Base-by-base conservation (phyloP, 2,329 filamentous ascomycete genomes). In the Alternaria brassicicola region DNA sequence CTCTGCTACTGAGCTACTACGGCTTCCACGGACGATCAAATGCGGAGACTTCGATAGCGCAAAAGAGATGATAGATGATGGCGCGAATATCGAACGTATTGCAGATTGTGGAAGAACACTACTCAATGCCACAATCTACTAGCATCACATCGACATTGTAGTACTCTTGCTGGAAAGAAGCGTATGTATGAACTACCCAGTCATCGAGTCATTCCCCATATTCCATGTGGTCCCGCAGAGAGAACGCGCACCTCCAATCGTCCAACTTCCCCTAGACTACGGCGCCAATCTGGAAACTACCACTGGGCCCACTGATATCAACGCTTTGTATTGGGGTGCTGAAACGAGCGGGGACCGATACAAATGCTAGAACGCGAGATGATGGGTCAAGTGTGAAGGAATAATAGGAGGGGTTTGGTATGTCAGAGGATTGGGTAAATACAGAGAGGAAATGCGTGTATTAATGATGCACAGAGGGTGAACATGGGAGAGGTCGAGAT, bases 251-350 rank as follows among this genome's bases (percentile, higher is more conserved):
- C 48, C 57, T 8, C 57, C 59, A 12, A 46, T 70, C 12, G 57
- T 67, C 21, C 54, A 66, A 13, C 56, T 71, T 17, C 58, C 70
- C 3, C 17, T 70, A 0, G 59, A 69, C 15, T 23, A 64, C 25
- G 66, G 69, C 6, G 67, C 62, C 6, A 33, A 52, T 31, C 52
- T 59, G 12, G 56, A 57, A 13, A 50, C 59, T 4, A 49, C 58
- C 4, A 3, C n/a, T 5, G 63, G 63, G 0, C 46, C 47, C 1
- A 55, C 56, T 9, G 28, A 43, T 4, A 64, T 63, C 36, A 67
- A 61, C 30, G 63, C 55, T 25, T 52, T 73, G 7, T 65, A 71
- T 38, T 68, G 55, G 55, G 10, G 47, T 28, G 15, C 33, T 49
- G 21, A 35, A 33, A 38, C 31, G 12, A n/a, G 33, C 47, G 23